A percentile compares a stretch with the other conserved stretches of the same genome.
phyloP scores from a whole-genome alignment of 306 rosid species.

The Citrullus colocynthis region DNA sequence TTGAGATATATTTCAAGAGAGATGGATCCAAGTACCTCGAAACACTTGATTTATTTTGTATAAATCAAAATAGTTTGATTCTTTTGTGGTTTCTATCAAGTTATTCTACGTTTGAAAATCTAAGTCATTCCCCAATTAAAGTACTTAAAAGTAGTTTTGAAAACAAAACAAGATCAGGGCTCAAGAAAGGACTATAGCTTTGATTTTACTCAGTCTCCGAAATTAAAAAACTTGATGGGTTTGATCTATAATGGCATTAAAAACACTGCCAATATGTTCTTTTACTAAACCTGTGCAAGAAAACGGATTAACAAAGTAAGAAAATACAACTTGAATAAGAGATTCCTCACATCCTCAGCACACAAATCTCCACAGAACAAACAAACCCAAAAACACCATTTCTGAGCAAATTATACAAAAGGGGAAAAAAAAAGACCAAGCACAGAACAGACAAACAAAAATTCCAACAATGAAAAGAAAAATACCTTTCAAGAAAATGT shows the following conservation, averaged over 20 bases:
- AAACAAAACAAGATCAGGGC: neutral
- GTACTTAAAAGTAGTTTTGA: neutral
- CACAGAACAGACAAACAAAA: neutral
- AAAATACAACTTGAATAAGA: neutral
- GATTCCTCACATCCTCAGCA: neutral
- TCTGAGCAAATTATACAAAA: neutral
- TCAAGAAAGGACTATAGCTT: neutral
- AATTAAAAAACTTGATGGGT: neutral
- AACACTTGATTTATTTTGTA: no score
- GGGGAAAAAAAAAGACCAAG: neutral
- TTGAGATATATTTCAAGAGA: no score
- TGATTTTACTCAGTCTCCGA: neutral
- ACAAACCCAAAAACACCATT: neutral
- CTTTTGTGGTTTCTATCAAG: neutral
- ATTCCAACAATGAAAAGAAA: neutral
- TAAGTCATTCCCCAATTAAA: neutral
- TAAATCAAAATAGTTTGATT: no score
- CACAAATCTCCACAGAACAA: neutral
- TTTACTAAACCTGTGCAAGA: neutral
- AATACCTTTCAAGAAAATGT: constrained; percentile 36
- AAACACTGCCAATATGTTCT: neutral
- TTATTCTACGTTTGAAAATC: neutral
- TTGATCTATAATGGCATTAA: neutral
- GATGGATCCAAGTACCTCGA: no score
- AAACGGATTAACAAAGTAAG: neutral